These are phyloP conservation scores for Silene conica DNA, from an alignment of 148 eudicot genomes.

Conservation along the genomic window DNA sequence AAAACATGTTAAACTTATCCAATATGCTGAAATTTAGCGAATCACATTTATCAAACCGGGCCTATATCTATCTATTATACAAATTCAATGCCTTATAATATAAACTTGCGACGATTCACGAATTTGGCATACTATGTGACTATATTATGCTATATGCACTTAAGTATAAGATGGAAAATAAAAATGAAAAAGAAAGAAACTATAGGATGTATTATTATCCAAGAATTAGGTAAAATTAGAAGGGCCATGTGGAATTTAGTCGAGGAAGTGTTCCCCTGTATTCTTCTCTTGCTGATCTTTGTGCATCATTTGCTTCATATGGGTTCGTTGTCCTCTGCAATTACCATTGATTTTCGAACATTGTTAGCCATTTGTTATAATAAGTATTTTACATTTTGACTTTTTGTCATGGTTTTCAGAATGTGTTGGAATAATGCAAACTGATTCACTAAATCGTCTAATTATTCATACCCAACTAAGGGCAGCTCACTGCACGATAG, in stretches of 20 bases:
- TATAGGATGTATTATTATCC: not conserved
- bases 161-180: no score
- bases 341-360: not conserved
- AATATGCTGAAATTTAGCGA: no score
- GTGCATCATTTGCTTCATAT: conserved; percentile 42
- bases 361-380: not conserved
- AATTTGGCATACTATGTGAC: not conserved
- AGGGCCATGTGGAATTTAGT: conserved; percentile 35
- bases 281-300: conserved; percentile 45
- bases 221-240: conserved; percentile 10
- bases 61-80: no score
- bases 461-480: no score
- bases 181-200: not conserved
- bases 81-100: no score
- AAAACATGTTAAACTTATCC: no score
- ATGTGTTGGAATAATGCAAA: no score
- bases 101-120: not conserved
- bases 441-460: no score
- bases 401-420: no score
- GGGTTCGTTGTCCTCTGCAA: conserved; percentile 48
- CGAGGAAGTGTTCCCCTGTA: conserved; percentile 33
- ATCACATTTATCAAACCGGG: no score
- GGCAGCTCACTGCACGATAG: no score
- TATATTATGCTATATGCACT: not conserved
- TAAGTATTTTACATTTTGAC: no score